Evolutionary conservation across 768 basidiomycete genomes (phyloP), one percentile per base, ranked within the genome.

Genomic region (Albatrellus ellisii): DNA sequence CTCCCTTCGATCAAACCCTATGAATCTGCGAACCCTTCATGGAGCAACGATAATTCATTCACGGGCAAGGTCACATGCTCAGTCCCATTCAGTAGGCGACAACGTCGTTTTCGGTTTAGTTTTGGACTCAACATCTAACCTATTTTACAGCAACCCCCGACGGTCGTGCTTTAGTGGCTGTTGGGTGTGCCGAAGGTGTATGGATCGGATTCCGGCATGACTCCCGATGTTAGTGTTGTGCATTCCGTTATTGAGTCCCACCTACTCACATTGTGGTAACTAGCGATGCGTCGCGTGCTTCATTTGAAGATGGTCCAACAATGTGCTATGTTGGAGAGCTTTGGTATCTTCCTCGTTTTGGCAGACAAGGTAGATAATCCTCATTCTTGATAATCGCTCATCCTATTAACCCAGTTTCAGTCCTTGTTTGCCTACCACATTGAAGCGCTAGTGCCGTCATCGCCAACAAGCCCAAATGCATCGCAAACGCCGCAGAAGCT

Each of bases 181-280:
- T 97, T 51, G 95, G 92, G 6, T 95, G 91, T 57, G 81, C 84
- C 0, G 90, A 95, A 55, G 95, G 95, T 24, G 85, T 95, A 17
- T 95, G 88, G 85, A 91, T 95, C 45, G 91, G 91, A 0, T 80
- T 91, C 59, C 73, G 86, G 29, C 84, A 88, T 48, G 85, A 94
- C 59, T 81, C 91, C 2, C 67, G 72, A 56, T 91, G 88, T 89
- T 58, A 46, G 78, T 53, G 6, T 46, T 41, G 39, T 46, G 31
- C 9, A n/a, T 40, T 26, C 32, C 5, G 20, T 2, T 27, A 27
- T 12, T 25, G 9, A 8, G 18, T 32, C 11, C 8, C 9, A 32
- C 31, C 37, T 48, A 42, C 38, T 9, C 34, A 39, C 20, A 31
- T 15, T 41, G 34, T 17, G 39, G 7, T 21, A 26, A 33, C 43